A percentile compares a stretch with the other conserved stretches of the same genome.
These are phyloP conservation scores for Tillandsia leiboldiana DNA, from an alignment of 176 grass and related monocot species.

Conservation along the genomic window DNA sequence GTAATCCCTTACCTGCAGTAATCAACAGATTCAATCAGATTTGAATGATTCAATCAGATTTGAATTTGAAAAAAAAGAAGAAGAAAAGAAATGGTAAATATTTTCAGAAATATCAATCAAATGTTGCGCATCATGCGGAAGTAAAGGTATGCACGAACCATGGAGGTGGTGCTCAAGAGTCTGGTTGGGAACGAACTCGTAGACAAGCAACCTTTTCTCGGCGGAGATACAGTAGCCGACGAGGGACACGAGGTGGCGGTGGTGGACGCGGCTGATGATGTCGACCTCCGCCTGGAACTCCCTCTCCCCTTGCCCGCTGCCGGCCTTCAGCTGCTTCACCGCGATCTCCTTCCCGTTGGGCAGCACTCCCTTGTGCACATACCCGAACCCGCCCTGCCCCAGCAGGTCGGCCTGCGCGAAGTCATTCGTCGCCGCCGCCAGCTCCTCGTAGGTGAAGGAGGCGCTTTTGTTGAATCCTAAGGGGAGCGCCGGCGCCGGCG, in stretches of 20 bases:
- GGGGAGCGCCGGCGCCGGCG: slow-evolving; percentile 27
- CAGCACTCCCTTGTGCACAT: slow-evolving; percentile 44
- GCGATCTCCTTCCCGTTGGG: slow-evolving; percentile 42
- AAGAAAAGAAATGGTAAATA: too few relatives aligned
- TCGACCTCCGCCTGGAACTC: slow-evolving; percentile 62
- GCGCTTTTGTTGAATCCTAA: slow-evolving; percentile 40
- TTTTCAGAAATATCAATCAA: too few relatives aligned
- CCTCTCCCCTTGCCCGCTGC: slow-evolving; percentile 43
- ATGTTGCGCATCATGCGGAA: too few relatives aligned
- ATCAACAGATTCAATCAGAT: background rate
- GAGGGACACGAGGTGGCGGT: slow-evolving; percentile 41
- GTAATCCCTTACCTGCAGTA: slow-evolving; percentile 6
- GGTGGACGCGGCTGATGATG: slow-evolving; percentile 51
- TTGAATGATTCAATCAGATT: background rate
- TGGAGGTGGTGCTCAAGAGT: slow-evolving; percentile 43
- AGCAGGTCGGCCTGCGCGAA: slow-evolving; percentile 35
- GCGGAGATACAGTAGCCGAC: slow-evolving; percentile 46
- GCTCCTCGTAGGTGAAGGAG: slow-evolving; percentile 38
- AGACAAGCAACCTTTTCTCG: slow-evolving; percentile 35
- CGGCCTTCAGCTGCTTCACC: slow-evolving; percentile 50
- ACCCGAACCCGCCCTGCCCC: slow-evolving; percentile 47
- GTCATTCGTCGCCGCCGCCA: slow-evolving; percentile 13
- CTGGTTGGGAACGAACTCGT: slow-evolving; percentile 44
- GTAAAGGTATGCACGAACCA: background rate
- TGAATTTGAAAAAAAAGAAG: background rate